Evolutionary conservation across 345 rosid species (phyloP).

Genomic region (Odontarrhena argentea): DNA sequence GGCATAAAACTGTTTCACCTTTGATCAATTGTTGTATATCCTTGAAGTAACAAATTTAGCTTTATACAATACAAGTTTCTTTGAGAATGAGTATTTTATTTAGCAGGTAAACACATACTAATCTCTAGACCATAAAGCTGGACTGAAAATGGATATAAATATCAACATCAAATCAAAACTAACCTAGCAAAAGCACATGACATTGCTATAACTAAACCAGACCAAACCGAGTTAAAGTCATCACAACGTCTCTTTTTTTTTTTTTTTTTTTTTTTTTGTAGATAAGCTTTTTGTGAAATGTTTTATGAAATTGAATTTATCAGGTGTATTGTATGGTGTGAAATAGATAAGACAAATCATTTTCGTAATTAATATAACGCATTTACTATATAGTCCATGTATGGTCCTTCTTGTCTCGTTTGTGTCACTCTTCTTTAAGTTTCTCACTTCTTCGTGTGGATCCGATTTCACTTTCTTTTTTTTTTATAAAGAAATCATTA

Average conservation of each 20-base stretch:
- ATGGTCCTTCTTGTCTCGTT: slow-evolving; percentile 35
- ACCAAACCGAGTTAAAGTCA: slow-evolving; percentile 14
- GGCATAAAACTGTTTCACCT: no score
- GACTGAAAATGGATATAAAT: neutral
- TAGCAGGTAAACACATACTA: neutral
- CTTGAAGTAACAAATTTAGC: no score
- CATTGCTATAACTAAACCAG: slow-evolving; percentile 18
- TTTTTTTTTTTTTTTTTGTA: neutral
- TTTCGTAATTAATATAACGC: slow-evolving; percentile 28
- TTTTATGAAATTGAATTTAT: slow-evolving; percentile 13
- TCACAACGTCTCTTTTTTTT: slow-evolving; percentile 1
- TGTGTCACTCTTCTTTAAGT: slow-evolving; percentile 10
- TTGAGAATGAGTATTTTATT: no score
- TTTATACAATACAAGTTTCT: no score
- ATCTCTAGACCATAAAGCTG: neutral
- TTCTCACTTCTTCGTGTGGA: slow-evolving; percentile 20
- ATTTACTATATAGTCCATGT: slow-evolving; percentile 23
- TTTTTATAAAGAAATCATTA: neutral
- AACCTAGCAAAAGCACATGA: slow-evolving; percentile 31
- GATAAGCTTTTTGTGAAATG: slow-evolving; percentile 10
- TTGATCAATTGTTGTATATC: no score
- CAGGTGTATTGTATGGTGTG: slow-evolving; percentile 34
- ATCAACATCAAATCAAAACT: slow-evolving; percentile 20
- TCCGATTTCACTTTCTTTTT: neutral
- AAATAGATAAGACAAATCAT: slow-evolving; percentile 9